phyloP scores from a whole-genome alignment of 2,329 filamentous ascomycete genomes.

The Trichoderma harzianum region DNA sequence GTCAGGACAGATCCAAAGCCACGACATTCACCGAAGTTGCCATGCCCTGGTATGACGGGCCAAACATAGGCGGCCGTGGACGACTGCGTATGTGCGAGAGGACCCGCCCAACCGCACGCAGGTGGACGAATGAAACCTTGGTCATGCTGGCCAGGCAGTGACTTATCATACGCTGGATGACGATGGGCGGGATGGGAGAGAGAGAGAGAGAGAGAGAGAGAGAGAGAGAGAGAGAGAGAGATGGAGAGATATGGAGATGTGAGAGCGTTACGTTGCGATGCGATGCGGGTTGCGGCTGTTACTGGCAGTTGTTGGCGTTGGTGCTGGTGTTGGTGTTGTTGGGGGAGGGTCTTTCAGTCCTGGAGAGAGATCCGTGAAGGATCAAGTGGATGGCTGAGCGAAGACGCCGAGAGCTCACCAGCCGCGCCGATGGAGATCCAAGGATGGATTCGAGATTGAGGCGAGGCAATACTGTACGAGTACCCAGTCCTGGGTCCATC shows the following conservation, averaged over 20 bases:
- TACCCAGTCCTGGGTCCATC: neutral
- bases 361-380: neutral
- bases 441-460: neutral
- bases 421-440: neutral
- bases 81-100: constrained; percentile 9
- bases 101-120: constrained; percentile 16
- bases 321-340: neutral
- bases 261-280: neutral
- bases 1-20: constrained; percentile 11
- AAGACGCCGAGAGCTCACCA: neutral
- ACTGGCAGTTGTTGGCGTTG: neutral
- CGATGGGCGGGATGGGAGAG: neutral
- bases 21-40: constrained; percentile 21
- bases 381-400: neutral
- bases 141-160: constrained; percentile 11
- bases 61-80: constrained; percentile 13
- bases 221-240: neutral
- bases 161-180: constrained; percentile 2
- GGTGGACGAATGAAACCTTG: constrained; percentile 17
- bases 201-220: neutral
- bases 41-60: constrained; percentile 17
- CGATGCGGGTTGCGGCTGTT: neutral
- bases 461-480: neutral
- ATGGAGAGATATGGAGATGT: neutral
- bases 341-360: neutral